Evolutionary conservation across 2,329 filamentous ascomycete species (phyloP).

Genomic region (Aureobasidium subglaciale): DNA sequence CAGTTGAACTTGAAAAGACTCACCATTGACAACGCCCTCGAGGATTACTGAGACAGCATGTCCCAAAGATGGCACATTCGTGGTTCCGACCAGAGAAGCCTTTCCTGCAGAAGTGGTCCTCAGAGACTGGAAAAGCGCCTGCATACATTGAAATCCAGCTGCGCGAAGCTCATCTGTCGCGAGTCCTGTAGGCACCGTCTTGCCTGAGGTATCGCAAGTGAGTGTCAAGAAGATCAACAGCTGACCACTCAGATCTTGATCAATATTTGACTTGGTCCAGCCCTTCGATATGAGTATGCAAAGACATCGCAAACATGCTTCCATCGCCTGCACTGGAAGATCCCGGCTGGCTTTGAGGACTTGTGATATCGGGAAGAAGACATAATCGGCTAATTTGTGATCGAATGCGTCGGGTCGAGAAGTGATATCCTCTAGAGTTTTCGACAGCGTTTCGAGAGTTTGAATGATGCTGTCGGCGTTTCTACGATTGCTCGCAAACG

Average conservation of each 20-base stretch:
- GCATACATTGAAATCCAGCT: slow-evolving; percentile 63
- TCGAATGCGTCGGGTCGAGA: slow-evolving; percentile 49
- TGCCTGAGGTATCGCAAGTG: slow-evolving; percentile 66
- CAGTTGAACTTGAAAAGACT: slow-evolving; percentile 61
- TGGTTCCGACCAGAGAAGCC: slow-evolving; percentile 45
- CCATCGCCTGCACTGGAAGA: slow-evolving; percentile 64
- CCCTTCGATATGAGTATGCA: slow-evolving; percentile 66
- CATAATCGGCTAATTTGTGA: slow-evolving; percentile 81
- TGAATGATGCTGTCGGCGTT: slow-evolving; percentile 41
- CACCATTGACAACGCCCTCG: slow-evolving; percentile 60
- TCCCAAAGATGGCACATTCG: slow-evolving; percentile 69
- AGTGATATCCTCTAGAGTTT: slow-evolving; percentile 30
- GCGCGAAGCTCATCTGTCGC: slow-evolving; percentile 68
- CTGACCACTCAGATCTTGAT: slow-evolving; percentile 69
- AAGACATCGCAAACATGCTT: slow-evolving; percentile 69
- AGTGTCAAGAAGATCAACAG: slow-evolving; percentile 79
- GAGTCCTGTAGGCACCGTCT: slow-evolving; percentile 42
- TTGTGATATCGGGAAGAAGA: slow-evolving; percentile 87
- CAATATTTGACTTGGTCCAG: slow-evolving; percentile 68
- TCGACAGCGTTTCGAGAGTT: slow-evolving; percentile 41
- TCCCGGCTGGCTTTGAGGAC: slow-evolving; percentile 70
- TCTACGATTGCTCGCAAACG: slow-evolving; percentile 40
- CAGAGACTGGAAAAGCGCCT: slow-evolving; percentile 56
- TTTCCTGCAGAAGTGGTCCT: slow-evolving; percentile 43
- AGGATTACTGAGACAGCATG: slow-evolving; percentile 76